Conservation (phyloP, 2,329 filamentous ascomycete genomes). For the Passalora sequoiae region DNA sequence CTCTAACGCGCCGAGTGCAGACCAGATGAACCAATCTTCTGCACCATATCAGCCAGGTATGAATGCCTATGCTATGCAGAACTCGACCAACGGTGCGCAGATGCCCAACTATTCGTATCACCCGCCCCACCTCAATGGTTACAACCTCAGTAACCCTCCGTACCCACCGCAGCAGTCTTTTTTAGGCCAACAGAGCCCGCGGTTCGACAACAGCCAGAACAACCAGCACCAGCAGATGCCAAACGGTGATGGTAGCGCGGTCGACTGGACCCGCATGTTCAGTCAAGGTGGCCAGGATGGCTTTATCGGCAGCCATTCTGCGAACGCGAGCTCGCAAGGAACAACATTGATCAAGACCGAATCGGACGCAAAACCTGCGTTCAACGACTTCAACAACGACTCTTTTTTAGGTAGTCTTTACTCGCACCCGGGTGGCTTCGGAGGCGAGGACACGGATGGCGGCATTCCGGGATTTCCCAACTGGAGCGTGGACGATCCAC, state of each 20-base stretch:
- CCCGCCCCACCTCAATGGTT: slow-evolving; percentile 26
- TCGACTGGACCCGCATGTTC: slow-evolving; percentile 45
- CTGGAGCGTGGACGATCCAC: slow-evolving; percentile 44
- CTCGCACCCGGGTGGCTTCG: slow-evolving; percentile 41
- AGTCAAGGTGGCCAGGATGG: slow-evolving; percentile 43
- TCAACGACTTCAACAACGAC: slow-evolving; percentile 43
- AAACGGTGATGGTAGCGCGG: slow-evolving; percentile 31
- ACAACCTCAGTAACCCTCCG: slow-evolving; percentile 25
- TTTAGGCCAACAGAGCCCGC: slow-evolving; percentile 37
- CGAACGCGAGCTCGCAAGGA: slow-evolving; percentile 38
- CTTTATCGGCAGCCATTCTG: slow-evolving; percentile 45
- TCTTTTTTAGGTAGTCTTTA: slow-evolving; percentile 48
- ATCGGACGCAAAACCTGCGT: slow-evolving; percentile 39
- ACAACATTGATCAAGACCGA: slow-evolving; percentile 38
- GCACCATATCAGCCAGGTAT: slow-evolving; percentile 29
- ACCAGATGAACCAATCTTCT: slow-evolving; percentile 27
- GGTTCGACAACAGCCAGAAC: slow-evolving; percentile 35
- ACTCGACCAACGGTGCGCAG: slow-evolving; percentile 27
- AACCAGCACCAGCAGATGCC: slow-evolving; percentile 27
- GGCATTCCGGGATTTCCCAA: slow-evolving; percentile 35
- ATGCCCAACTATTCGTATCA: slow-evolving; percentile 30
- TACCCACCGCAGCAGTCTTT: slow-evolving; percentile 33
- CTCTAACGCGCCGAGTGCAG: slow-evolving; percentile 26
- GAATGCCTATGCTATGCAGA: slow-evolving; percentile 33
- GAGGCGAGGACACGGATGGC: slow-evolving; percentile 34